Evolutionary conservation across 2,329 filamentous ascomycete species (phyloP).

Genomic region (Cercospora brassicicola): DNA sequence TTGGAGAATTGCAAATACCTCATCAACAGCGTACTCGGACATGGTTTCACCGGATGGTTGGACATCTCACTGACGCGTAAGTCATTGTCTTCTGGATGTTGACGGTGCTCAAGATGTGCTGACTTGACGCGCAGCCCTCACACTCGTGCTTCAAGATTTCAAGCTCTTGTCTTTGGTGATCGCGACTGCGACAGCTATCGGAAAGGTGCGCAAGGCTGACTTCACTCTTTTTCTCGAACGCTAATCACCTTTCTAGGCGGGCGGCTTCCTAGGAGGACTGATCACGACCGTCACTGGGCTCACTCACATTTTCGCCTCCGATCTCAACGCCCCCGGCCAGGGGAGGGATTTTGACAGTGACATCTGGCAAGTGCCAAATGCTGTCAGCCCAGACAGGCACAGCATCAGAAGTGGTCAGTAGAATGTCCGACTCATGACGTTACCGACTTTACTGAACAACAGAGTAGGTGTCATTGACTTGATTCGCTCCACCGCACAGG

Average conservation of each 20-base stretch:
- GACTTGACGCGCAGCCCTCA: slow-evolving; percentile 40
- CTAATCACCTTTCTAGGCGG: neutral
- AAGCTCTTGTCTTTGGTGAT: slow-evolving; percentile 43
- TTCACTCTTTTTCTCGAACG: neutral
- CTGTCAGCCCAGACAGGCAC: neutral
- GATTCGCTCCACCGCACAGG: slow-evolving; percentile 50
- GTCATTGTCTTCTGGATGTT: neutral
- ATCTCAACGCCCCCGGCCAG: slow-evolving; percentile 39
- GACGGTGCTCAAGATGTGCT: too few relatives aligned
- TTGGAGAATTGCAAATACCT: slow-evolving; percentile 50
- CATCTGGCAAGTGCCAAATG: slow-evolving; percentile 13
- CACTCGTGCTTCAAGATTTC: slow-evolving; percentile 50
- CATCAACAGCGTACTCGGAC: slow-evolving; percentile 46
- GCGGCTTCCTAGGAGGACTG: slow-evolving; percentile 44
- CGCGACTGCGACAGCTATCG: slow-evolving; percentile 54
- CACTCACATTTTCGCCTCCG: slow-evolving; percentile 49
- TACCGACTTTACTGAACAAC: slow-evolving; percentile 39
- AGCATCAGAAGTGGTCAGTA: slow-evolving; percentile 18
- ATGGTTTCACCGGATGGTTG: slow-evolving; percentile 54
- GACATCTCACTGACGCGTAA: slow-evolving; percentile 39
- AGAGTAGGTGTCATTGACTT: slow-evolving; percentile 59
- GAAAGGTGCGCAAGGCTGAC: slow-evolving; percentile 31
- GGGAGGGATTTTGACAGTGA: slow-evolving; percentile 41
- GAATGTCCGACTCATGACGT: neutral
- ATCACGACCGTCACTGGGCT: slow-evolving; percentile 46